Percentiles rank a stretch among this genome's conserved stretches.
phyloP scores from a whole-genome alignment of 768 basidiomycete species.

The Cyclocybe cylindracea region DNA sequence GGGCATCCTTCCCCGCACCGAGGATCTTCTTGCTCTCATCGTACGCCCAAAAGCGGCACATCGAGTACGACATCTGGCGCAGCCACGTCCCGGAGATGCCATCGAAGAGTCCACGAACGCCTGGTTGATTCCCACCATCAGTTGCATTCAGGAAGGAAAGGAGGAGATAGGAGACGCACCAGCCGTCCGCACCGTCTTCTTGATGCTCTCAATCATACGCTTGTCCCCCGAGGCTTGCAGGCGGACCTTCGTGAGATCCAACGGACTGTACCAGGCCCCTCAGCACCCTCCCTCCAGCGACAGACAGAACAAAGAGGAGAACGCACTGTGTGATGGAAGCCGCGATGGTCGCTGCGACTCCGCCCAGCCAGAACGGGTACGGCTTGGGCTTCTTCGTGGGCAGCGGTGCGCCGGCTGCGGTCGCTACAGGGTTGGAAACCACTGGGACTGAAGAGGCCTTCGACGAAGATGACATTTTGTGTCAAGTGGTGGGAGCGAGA shows the following conservation, averaged over 20 bases:
- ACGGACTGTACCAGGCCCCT: conserved; percentile 46
- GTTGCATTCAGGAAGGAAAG: conserved; percentile 23
- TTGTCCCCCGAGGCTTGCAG: conserved; percentile 92
- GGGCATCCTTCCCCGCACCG: conserved; percentile 68
- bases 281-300: too few species aligned
- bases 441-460: not conserved
- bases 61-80: conserved; percentile 90
- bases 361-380: conserved; percentile 87
- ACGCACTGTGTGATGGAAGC: conserved; percentile 85
- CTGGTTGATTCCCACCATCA: conserved; percentile 23
- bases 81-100: conserved; percentile 89
- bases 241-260: conserved; percentile 90
- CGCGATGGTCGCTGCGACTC: conserved; percentile 83
- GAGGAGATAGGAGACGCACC: conserved; percentile 42
- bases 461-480: not conserved
- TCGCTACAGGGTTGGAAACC: not conserved
- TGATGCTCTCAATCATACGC: conserved; percentile 81
- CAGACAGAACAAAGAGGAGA: not conserved
- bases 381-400: conserved; percentile 55
- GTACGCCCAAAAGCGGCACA: conserved; percentile 93
- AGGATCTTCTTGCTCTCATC: conserved; percentile 87
- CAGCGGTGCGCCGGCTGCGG: conserved; percentile 13
- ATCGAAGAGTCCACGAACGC: conserved; percentile 75
- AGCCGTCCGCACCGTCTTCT: conserved; percentile 80
- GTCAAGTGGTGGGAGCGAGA: too few species aligned